phyloP scores from a whole-genome alignment of 331 rosid species.

The Cucumis variabilis region DNA sequence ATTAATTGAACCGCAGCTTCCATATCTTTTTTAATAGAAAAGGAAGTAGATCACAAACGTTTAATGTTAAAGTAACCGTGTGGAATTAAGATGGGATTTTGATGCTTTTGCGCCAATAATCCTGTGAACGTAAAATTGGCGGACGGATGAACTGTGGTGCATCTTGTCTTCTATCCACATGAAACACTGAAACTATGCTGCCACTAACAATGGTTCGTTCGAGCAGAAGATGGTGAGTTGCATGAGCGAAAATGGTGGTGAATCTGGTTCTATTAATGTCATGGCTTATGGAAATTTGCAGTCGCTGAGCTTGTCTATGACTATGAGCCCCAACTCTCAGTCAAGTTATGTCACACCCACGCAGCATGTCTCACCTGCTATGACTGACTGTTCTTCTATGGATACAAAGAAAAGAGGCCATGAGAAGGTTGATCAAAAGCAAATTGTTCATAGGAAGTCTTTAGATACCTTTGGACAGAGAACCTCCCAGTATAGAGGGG shows the following conservation, averaged over 20 bases:
- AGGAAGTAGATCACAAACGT: too few relatives aligned
- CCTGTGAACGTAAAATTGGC: too few relatives aligned
- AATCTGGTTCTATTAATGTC: slow-evolving; percentile 62
- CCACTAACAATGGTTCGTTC: neutral
- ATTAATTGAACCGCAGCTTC: too few relatives aligned
- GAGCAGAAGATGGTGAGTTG: slow-evolving; percentile 26
- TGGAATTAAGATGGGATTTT: too few relatives aligned
- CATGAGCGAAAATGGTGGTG: slow-evolving; percentile 60
- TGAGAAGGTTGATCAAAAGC: slow-evolving; percentile 75
- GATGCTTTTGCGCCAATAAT: too few relatives aligned
- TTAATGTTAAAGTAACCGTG: too few relatives aligned
- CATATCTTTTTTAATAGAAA: too few relatives aligned
- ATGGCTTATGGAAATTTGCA: slow-evolving; percentile 80
- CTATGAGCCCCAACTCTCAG: slow-evolving; percentile 86
- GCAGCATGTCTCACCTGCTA: slow-evolving; percentile 60
- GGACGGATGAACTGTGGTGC: too few relatives aligned
- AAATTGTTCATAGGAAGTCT: slow-evolving; percentile 86
- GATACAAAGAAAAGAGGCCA: slow-evolving; percentile 86
- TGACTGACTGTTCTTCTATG: slow-evolving; percentile 55
- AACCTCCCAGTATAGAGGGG: slow-evolving; percentile 96
- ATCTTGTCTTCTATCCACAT: too few relatives aligned
- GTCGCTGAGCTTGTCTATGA: slow-evolving; percentile 71
- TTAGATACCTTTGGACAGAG: slow-evolving; percentile 95
- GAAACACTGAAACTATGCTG: neutral
- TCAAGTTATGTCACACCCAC: slow-evolving; percentile 82